Conservation (phyloP, 805 yeast species). For the Metschnikowia lochheadii region DNA sequence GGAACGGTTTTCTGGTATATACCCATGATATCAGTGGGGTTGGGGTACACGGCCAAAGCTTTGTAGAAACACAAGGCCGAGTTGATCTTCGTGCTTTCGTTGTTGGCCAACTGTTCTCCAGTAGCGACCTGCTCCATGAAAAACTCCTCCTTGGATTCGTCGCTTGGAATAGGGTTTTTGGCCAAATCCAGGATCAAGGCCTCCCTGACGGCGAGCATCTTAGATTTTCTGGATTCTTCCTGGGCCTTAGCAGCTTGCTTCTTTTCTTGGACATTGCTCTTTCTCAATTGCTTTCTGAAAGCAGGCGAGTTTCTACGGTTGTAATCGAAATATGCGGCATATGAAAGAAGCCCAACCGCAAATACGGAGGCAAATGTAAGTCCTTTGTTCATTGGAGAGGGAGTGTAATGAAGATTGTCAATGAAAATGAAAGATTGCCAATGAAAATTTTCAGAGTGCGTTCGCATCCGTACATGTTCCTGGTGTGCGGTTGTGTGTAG, state of each 20-base stretch:
- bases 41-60: slow-evolving; percentile 89
- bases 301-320: slow-evolving; percentile 76
- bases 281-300: slow-evolving; percentile 74
- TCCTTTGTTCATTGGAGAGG: slow-evolving; percentile 24
- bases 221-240: slow-evolving; percentile 56
- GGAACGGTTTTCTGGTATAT: slow-evolving; percentile 89
- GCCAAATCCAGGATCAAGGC: slow-evolving; percentile 62
- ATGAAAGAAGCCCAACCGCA: slow-evolving; percentile 59
- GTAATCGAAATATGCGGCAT: slow-evolving; percentile 89
- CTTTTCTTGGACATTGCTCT: slow-evolving; percentile 57
- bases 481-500: not conserved
- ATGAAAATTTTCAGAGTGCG: slow-evolving; percentile 11
- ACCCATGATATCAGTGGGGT: slow-evolving; percentile 86
- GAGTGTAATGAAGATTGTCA: not conserved
- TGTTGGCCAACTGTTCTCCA: slow-evolving; percentile 76
- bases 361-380: slow-evolving; percentile 38
- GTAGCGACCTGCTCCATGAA: slow-evolving; percentile 79
- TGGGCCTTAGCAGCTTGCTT: slow-evolving; percentile 52
- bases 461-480: slow-evolving; percentile 2
- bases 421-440: slow-evolving; percentile 4
- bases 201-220: slow-evolving; percentile 56
- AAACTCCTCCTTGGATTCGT: slow-evolving; percentile 61
- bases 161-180: slow-evolving; percentile 72
- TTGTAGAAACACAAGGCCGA: slow-evolving; percentile 91
- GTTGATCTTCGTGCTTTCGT: slow-evolving; percentile 65